These are phyloP conservation scores for Primulina tabacum DNA, from an alignment of 257 asterid species.

Conservation along the genomic window DNA sequence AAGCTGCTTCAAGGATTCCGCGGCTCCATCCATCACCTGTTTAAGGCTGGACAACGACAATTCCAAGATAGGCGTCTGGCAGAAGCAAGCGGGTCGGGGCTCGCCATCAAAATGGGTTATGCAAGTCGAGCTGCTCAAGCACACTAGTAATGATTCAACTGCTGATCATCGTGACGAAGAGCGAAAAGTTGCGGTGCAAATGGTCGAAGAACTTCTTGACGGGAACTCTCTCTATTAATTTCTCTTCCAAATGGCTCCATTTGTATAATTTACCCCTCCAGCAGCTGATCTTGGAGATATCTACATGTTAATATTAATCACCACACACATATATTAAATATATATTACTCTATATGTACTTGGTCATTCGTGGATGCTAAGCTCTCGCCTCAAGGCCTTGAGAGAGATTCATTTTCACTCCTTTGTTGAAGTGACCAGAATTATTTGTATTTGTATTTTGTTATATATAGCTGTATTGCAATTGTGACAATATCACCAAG, in stretches of 20 bases:
- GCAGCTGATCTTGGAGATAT: too few species aligned
- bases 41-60: slow-evolving; percentile 56
- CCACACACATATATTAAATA: too few species aligned
- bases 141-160: background rate
- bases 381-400: too few species aligned
- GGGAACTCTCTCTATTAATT: slow-evolving; percentile 20
- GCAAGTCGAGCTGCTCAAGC: slow-evolving; percentile 48
- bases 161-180: slow-evolving; percentile 36
- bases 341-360: too few species aligned
- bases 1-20: slow-evolving; percentile 41
- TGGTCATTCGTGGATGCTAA: too few species aligned
- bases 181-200: slow-evolving; percentile 47
- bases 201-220: slow-evolving; percentile 56
- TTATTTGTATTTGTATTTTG: too few species aligned
- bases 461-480: too few species aligned
- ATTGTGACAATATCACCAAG: too few species aligned
- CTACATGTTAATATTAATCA: too few species aligned
- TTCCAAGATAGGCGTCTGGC: slow-evolving; percentile 62
- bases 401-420: too few species aligned
- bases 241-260: too few species aligned
- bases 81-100: slow-evolving; percentile 47
- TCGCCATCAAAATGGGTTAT: slow-evolving; percentile 53
- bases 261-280: background rate
- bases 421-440: too few species aligned
- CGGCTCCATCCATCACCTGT: slow-evolving; percentile 46